These are phyloP conservation scores for Camelina laxa DNA, from an alignment of 345 rosid species.

Conservation along the genomic window DNA sequence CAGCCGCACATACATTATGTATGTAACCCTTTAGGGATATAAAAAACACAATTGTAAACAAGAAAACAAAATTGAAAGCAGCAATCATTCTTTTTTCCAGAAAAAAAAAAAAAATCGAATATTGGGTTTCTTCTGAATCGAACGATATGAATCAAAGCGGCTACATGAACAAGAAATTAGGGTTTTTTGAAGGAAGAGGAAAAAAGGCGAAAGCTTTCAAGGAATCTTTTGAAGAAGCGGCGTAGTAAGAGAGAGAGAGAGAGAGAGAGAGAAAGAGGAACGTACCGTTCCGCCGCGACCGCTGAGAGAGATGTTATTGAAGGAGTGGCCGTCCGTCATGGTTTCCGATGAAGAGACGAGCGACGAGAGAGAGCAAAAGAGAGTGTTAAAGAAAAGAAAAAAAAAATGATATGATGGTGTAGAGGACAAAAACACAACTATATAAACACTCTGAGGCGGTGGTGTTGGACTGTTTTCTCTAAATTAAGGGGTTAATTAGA, in stretches of 20 bases:
- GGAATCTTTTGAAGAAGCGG: neutral
- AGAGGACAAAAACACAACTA: too few relatives aligned
- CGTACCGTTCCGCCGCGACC: conserved; percentile 87
- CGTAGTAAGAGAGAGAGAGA: neutral
- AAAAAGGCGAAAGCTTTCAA: neutral
- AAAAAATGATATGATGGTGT: too few relatives aligned
- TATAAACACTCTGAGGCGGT: too few relatives aligned
- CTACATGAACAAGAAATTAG: conserved; percentile 1
- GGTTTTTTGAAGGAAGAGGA: conserved; percentile 14
- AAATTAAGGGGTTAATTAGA: too few relatives aligned
- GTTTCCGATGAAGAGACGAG: conserved; percentile 25
- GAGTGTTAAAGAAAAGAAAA: too few relatives aligned
- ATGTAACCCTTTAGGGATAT: neutral
- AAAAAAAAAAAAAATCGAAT: neutral
- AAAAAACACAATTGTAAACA: neutral
- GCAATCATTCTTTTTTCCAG: neutral
- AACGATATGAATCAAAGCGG: neutral
- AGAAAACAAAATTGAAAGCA: neutral
- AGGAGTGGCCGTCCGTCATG: conserved; percentile 80
- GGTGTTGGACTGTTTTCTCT: too few relatives aligned
- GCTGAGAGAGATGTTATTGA: conserved; percentile 80
- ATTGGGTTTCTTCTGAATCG: neutral
- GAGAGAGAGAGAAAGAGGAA: neutral
- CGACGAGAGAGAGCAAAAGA: neutral
- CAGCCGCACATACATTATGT: neutral